Conservation (phyloP, 2,329 filamentous ascomycete species). For the Penicillium sp. region DNA sequence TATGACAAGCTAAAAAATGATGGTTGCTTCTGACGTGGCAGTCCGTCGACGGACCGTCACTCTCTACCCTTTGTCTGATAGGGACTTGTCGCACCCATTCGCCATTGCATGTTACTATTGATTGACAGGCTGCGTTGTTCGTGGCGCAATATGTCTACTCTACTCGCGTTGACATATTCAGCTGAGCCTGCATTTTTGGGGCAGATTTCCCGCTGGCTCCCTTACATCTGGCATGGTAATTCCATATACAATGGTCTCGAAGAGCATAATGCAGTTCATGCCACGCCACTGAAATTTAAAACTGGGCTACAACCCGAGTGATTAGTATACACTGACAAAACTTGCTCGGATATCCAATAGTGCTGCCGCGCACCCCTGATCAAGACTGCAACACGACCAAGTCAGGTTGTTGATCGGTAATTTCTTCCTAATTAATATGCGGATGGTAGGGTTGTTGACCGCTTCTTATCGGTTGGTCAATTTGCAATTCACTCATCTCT, state of each 20-base stretch:
- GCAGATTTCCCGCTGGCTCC: slow-evolving; percentile 1
- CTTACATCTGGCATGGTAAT: slow-evolving; percentile 15
- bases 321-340: not conserved
- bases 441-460: slow-evolving; percentile 6
- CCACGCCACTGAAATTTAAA: slow-evolving; percentile 4
- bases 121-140: not conserved
- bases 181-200: slow-evolving; percentile 12
- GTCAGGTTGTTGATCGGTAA: slow-evolving; percentile 8
- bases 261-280: not conserved
- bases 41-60: slow-evolving; percentile 15
- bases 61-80: slow-evolving; percentile 13
- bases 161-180: slow-evolving; percentile 3
- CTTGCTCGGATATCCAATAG: slow-evolving; percentile 15
- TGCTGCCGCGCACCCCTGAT: slow-evolving; percentile 5
- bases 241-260: slow-evolving; percentile 3
- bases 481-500: slow-evolving; percentile 2
- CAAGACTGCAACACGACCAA: slow-evolving; percentile 2
- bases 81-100: slow-evolving; percentile 13
- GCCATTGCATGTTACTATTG: slow-evolving; percentile 3
- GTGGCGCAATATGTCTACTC: not conserved
- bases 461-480: slow-evolving; percentile 7
- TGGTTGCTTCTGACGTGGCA: slow-evolving; percentile 38
- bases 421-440: not conserved
- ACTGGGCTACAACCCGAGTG: not conserved
- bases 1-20: slow-evolving; percentile 11